Evolutionary conservation across 1,139 yeast genomes (phyloP), one percentile per base, ranked within the genome.

Genomic region (Debaryomyces sp.): DNA sequence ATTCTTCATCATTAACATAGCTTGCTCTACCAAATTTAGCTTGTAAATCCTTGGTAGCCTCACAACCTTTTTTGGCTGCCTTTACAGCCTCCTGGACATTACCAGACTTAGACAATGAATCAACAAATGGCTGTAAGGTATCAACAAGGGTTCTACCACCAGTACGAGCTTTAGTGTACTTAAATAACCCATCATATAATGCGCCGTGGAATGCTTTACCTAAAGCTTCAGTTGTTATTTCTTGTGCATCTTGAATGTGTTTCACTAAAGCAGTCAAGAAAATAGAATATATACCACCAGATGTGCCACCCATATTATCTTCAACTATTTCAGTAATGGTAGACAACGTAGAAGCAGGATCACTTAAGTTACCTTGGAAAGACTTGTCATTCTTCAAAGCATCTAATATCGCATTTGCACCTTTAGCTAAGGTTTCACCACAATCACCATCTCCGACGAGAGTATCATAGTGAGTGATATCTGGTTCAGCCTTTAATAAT

Each of bases 401-500:
- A 10, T 77, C 70, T 40, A 82, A 70, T 39, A 92, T 80, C 1
- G 90, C 90, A 48, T 84, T 78, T 22, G 92, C 96, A 41, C 97
- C 97, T 26, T 82, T 79, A 13, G 85, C 89, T 53, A 92, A 72
- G 0, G 97, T 92, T 60, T 89, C 95, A 42, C 98, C 98, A 70
- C 97, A 91, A 64, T 92, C 98, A 57, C 98, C 98, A 66, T 92
- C 98, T 52, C 98, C 98, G 1, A 94, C 97, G 57, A 85, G 77
- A 2, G 96, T 88, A 61, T 92, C 98, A 58, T 87, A 85, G 52
- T 82, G 80, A 0, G 97, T 92, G 60, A 92, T 87, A 56, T 82
- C 79, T 4, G 96, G 95, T 64, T 91, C 97, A 71, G 66, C 76
- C 61, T 64, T 77, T 58, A 66, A 80, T 63, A 67, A 68, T 45